Conservation (phyloP, 345 rosid genomes). For the Sonneratia caseolaris region DNA sequence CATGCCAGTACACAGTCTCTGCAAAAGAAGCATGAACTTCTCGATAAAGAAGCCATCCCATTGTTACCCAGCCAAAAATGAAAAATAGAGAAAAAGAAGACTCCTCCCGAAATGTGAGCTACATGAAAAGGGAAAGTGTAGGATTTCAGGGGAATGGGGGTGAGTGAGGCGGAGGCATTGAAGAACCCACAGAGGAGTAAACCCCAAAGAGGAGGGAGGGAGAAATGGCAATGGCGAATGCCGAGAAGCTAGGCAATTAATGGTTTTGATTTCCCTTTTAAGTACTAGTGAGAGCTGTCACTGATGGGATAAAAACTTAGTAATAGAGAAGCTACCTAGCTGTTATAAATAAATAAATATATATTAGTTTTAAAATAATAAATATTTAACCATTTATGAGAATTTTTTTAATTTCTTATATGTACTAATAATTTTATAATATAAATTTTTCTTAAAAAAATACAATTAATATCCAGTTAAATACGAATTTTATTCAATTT, state of each 20-base stretch:
- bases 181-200: conserved; percentile 5
- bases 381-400: too few relatives aligned
- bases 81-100: neutral
- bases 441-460: too few relatives aligned
- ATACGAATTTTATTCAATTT: too few relatives aligned
- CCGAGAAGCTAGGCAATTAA: neutral
- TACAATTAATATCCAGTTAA: too few relatives aligned
- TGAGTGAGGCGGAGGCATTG: neutral
- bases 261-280: neutral
- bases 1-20: conserved; percentile 3
- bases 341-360: too few relatives aligned
- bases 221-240: conserved; percentile 2
- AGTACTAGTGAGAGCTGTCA: neutral
- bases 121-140: neutral
- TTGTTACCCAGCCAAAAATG: neutral
- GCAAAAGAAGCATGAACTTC: neutral
- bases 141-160: conserved; percentile 1
- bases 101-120: neutral
- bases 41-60: neutral
- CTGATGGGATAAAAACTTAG: neutral
- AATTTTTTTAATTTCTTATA: too few relatives aligned
- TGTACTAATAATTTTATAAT: too few relatives aligned
- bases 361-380: too few relatives aligned
- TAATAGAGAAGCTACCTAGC: too few relatives aligned
- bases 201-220: neutral